Conservation (phyloP, 2,329 filamentous ascomycete genomes). For the Fusarium praegraminearum region DNA sequence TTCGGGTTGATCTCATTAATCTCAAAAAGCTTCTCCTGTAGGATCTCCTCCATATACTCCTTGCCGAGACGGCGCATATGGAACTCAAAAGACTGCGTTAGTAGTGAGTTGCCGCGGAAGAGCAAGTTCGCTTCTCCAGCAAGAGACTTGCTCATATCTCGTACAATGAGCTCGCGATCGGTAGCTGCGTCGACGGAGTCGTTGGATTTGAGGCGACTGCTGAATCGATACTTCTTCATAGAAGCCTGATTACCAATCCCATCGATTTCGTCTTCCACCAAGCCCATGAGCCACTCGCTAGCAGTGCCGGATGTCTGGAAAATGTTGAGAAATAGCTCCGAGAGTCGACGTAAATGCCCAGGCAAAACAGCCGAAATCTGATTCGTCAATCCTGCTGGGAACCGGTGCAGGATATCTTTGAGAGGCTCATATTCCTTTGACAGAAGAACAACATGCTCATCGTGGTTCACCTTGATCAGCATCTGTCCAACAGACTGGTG, state of each 20-base stretch:
- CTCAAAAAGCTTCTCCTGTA: constrained; percentile 86
- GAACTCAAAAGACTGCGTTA: constrained; percentile 93
- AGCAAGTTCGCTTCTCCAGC: constrained; percentile 92
- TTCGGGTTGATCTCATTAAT: constrained; percentile 92
- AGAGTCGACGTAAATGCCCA: constrained; percentile 80
- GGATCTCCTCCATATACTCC: constrained; percentile 88
- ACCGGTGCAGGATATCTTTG: constrained; percentile 85
- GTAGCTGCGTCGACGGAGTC: constrained; percentile 72
- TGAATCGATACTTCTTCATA: constrained; percentile 79
- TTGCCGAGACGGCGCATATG: constrained; percentile 96
- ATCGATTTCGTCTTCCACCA: constrained; percentile 98
- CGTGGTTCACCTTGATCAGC: constrained; percentile 83
- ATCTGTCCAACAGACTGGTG: constrained; percentile 85
- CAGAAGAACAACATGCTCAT: constrained; percentile 91
- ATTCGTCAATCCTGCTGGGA: constrained; percentile 83
- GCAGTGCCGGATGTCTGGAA: constrained; percentile 91
- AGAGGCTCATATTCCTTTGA: constrained; percentile 86
- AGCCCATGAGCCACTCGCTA: constrained; percentile 88
- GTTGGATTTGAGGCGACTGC: constrained; percentile 75
- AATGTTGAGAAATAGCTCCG: constrained; percentile 90
- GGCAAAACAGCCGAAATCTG: constrained; percentile 86
- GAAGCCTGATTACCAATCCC: constrained; percentile 86
- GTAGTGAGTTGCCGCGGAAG: constrained; percentile 92
- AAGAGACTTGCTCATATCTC: constrained; percentile 82
- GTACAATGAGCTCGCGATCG: constrained; percentile 78